Conservation (phyloP, 23 red algal species). For the Gracilaria gracilis region DNA sequence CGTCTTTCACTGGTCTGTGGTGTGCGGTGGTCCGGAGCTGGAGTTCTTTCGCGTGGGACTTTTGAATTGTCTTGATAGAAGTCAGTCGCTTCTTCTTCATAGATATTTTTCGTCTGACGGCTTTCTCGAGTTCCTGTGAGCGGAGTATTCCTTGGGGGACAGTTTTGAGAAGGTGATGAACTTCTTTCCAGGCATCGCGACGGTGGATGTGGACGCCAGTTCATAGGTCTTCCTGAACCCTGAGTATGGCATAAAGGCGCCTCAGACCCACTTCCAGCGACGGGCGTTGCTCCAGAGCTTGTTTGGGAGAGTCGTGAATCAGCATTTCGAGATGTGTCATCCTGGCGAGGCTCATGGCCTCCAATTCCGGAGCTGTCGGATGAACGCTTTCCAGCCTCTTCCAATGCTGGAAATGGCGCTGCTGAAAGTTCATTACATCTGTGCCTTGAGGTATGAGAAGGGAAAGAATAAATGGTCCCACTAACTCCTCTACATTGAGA, state of each 20-base stretch:
- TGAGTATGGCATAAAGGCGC: slow-evolving; percentile 15
- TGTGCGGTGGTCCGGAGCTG: not conserved
- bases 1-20: not conserved
- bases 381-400: not conserved
- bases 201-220: not conserved
- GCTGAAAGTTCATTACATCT: not conserved
- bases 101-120: not conserved
- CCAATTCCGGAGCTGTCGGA: not conserved
- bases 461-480: not conserved
- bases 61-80: not conserved
- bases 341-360: slow-evolving; percentile 23
- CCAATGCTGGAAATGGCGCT: not conserved
- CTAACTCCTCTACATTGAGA: not conserved
- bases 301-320: not conserved
- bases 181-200: not conserved
- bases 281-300: not conserved
- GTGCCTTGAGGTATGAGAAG: slow-evolving; percentile 9
- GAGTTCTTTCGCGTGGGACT: not conserved
- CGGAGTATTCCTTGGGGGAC: no score
- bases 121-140: not conserved
- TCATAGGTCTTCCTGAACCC: not conserved
- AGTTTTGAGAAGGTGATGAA: no score
- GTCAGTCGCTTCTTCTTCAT: not conserved
- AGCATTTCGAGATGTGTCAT: slow-evolving; percentile 32
- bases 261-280: slow-evolving; percentile 17